Evolutionary conservation across 768 basidiomycete genomes (phyloP), one percentile per base, ranked within the genome.

Genomic region (Tricholoma saponaceum): DNA sequence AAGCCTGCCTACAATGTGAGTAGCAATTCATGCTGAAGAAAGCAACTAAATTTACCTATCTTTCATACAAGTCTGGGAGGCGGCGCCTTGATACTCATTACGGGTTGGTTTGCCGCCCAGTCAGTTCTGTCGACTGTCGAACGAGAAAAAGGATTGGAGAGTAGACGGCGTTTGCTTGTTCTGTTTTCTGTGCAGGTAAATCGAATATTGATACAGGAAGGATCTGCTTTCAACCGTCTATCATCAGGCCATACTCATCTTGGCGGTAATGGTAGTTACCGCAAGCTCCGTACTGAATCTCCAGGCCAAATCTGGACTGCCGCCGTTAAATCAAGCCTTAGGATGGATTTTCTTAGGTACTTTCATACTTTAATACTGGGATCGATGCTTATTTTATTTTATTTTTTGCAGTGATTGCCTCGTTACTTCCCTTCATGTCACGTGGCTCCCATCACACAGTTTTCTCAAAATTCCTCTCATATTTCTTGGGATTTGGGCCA

Each of bases 401-500:
- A 60, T 23, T 14, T 16, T 14, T 52, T 50, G 18, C 56, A 87
- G 86, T 74, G 39, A 58, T 74, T 41, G 79, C 82, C 4, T 82
- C 83, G 2, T 51, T 75, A 39, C 71, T 83, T 20, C 83, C 87
- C 2, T 84, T 85, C 64, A 39, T 76, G 1, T 69, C 72, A 23
- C 66, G 61, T 52, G 67, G 63, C 46, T 59, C 68, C 32, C 71
- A 77, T 57, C 69, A 70, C 23, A 76, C 70, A 4, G 70, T 79
- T 2, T 69, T 70, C 52, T 79, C 83, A 1, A 85, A 81, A 63
- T 74, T 87, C 13, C 69, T 86, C 30, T 75, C 77, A 26, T 83
- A 84, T 64, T 89, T 89, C 68, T 79, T 91, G 46, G 83, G 84
- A 5, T 89, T 92, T 59, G 81, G 83, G 0, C 85, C 86, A 3